These are phyloP conservation scores for Eucalyptus sp. DNA, from an alignment of 345 rosid species.

Conservation along the genomic window DNA sequence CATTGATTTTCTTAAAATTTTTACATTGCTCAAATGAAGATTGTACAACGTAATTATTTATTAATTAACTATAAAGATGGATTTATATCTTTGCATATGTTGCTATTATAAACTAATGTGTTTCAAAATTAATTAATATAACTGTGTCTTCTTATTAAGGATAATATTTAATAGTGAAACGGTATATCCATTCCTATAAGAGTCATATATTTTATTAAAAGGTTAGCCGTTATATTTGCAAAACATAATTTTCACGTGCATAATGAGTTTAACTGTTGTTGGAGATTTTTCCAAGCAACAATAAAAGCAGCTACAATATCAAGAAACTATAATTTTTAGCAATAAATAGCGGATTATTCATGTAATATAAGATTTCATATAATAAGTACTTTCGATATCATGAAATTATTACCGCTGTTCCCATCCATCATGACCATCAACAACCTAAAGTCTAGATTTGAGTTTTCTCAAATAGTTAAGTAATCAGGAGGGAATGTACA, in stretches of 20 bases:
- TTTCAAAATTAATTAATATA: not conserved
- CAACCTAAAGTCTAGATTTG: not conserved
- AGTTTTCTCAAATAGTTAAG: not conserved
- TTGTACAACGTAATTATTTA: not conserved
- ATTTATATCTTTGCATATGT: not conserved
- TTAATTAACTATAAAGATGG: no score
- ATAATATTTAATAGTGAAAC: not conserved
- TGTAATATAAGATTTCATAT: not conserved
- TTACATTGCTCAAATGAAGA: not conserved
- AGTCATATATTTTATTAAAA: not conserved
- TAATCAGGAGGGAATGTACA: not conserved
- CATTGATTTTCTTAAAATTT: not conserved
- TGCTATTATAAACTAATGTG: not conserved
- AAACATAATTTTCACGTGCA: not conserved
- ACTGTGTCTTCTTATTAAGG: not conserved
- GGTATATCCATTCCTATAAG: not conserved
- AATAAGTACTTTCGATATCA: not conserved
- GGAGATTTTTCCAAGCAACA: not conserved
- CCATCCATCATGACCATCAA: not conserved
- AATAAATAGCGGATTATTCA: not conserved
- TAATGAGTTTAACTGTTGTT: not conserved
- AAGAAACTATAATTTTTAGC: not conserved
- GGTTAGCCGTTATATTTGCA: not conserved
- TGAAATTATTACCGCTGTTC: not conserved
- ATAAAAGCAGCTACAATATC: not conserved